These are phyloP conservation scores for Choiromyces venosus DNA, from an alignment of 495 filamentous ascomycete genomes.

Conservation along the genomic window DNA sequence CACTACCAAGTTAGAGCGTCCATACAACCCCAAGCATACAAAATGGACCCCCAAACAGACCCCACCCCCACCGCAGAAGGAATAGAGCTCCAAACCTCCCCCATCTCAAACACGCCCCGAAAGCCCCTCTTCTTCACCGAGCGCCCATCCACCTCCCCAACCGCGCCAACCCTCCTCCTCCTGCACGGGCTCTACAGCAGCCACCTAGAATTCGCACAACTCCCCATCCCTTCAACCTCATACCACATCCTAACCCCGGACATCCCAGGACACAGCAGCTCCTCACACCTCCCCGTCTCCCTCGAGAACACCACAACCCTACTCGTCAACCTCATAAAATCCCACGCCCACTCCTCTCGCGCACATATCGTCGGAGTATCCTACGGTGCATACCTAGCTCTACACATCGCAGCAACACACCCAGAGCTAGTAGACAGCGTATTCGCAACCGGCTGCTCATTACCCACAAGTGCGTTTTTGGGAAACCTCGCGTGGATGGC, in stretches of 20 bases:
- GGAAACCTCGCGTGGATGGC: neutral
- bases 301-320: neutral
- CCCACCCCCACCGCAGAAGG: neutral
- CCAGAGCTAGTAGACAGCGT: neutral
- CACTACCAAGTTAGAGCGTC: neutral
- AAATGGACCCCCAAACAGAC: neutral
- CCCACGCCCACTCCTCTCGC: neutral
- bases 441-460: neutral
- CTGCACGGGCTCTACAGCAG: neutral
- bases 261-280: neutral
- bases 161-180: neutral
- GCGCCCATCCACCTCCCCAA: neutral
- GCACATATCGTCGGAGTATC: neutral
- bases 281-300: slow-evolving; percentile 3
- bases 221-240: neutral
- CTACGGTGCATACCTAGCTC: neutral
- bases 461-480: neutral
- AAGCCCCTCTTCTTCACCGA: neutral
- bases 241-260: neutral
- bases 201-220: neutral
- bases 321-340: neutral
- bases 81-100: neutral
- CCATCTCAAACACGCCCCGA: neutral
- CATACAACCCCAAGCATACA: neutral
- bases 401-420: neutral